A percentile compares a stretch with the other conserved stretches of the same genome.
Evolutionary conservation across 2,329 filamentous ascomycete species (phyloP).

Genomic region (Seiridium cupressi): DNA sequence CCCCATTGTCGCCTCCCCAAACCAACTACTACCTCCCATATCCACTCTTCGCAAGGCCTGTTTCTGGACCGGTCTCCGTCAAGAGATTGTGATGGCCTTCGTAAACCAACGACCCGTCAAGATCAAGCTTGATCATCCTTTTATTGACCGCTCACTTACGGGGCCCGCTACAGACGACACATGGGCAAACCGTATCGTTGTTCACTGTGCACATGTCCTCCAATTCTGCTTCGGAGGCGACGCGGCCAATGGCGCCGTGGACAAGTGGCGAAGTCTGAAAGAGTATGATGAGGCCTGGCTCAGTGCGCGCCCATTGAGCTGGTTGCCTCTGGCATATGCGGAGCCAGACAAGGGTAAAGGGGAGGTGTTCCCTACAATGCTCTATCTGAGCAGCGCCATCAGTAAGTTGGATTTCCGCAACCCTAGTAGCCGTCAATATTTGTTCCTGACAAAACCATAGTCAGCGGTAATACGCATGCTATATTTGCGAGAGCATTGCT

Average conservation of each 20-base stretch:
- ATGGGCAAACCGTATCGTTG: constrained; percentile 7
- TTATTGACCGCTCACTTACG: not conserved
- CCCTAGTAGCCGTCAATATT: not conserved
- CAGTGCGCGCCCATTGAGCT: not conserved
- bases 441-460: not conserved
- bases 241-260: not conserved
- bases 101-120: constrained; percentile 4
- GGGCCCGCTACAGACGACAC: not conserved
- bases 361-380: not conserved
- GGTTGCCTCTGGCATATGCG: not conserved
- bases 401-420: not conserved
- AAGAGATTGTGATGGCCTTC: constrained; percentile 7
- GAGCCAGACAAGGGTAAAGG: not conserved
- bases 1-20: not conserved
- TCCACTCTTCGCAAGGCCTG: not conserved
- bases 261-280: not conserved
- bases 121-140: not conserved
- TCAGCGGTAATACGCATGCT: constrained; percentile 2
- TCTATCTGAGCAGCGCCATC: not conserved
- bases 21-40: not conserved
- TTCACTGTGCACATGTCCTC: constrained; percentile 2
- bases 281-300: constrained; percentile 1
- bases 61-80: constrained; percentile 7
- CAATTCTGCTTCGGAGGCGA: not conserved
- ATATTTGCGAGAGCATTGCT: not conserved